Conservation (phyloP, 2,329 filamentous ascomycete genomes). For the Colletotrichum ledebouriae region DNA sequence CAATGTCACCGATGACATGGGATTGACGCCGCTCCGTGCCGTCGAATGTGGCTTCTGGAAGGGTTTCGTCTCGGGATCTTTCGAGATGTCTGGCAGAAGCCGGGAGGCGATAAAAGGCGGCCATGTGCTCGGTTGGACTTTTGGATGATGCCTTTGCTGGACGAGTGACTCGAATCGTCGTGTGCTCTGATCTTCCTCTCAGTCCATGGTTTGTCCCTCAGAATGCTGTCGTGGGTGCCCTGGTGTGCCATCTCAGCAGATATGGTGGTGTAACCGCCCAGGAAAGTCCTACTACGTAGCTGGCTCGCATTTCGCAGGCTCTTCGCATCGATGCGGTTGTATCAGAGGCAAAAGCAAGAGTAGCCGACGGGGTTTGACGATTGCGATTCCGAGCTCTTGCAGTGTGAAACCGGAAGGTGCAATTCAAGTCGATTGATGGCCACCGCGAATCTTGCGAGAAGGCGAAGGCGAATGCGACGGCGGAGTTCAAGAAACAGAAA, state of each 20-base stretch:
- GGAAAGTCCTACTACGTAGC: background rate
- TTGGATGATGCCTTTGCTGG: background rate
- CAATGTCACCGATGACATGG: constrained; percentile 22
- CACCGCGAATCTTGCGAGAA: too few relatives aligned
- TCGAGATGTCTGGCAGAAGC: constrained; percentile 3
- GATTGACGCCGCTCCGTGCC: constrained; percentile 6
- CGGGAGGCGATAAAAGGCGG: background rate
- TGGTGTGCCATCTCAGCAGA: background rate
- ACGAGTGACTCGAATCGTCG: constrained; percentile 2
- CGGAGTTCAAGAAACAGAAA: constrained; percentile 17
- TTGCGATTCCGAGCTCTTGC: constrained; percentile 1
- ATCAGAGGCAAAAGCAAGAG: constrained; percentile 1
- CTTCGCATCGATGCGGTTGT: background rate
- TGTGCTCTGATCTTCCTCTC: background rate
- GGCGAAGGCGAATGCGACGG: background rate
- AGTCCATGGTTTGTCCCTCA: too few relatives aligned
- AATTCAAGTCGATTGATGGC: too few relatives aligned
- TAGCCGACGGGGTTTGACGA: constrained; percentile 12
- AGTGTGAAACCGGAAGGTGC: background rate
- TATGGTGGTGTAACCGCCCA: constrained; percentile 9
- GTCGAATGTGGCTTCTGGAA: constrained; percentile 24
- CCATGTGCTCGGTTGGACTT: background rate
- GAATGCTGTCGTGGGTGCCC: constrained; percentile 3
- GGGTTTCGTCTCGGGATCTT: constrained; percentile 12
- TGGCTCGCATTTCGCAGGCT: background rate